These are phyloP conservation scores for Chenopodium album DNA, from an alignment of 148 eudicot genomes.

Conservation along the genomic window DNA sequence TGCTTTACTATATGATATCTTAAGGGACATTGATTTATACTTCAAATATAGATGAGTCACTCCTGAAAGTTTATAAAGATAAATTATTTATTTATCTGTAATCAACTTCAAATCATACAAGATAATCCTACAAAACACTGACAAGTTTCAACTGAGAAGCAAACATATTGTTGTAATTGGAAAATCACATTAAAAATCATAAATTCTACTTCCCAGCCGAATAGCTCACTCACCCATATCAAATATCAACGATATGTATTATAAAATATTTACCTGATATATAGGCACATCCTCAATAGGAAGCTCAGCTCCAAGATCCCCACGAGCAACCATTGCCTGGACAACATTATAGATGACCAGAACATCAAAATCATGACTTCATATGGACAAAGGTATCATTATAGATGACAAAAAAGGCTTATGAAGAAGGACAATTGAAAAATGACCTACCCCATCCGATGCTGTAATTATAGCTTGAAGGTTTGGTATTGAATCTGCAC, in stretches of 20 bases:
- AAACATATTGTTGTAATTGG: background rate
- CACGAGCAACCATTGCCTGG: conserved; percentile 99
- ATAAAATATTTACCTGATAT: conserved; percentile 64
- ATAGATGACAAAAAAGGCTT: background rate
- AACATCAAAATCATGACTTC: background rate
- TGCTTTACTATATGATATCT: too few relatives aligned
- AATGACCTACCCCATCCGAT: conserved; percentile 87
- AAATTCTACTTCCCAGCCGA: background rate
- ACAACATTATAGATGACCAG: conserved; percentile 7
- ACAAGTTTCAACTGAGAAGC: too few relatives aligned
- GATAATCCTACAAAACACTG: too few relatives aligned
- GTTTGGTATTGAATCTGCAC: conserved; percentile 96
- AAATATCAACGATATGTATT: background rate
- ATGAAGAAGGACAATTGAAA: background rate
- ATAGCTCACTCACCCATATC: background rate
- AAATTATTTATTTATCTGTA: too few relatives aligned
- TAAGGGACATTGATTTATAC: too few relatives aligned
- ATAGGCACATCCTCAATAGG: conserved; percentile 98
- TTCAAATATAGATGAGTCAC: too few relatives aligned
- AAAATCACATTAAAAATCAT: background rate
- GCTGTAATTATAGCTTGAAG: conserved; percentile 91
- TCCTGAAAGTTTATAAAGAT: too few relatives aligned
- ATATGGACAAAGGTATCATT: background rate
- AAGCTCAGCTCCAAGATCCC: conserved; percentile 99
- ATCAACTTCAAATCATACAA: too few relatives aligned